Percentiles rank a stretch among this genome's conserved stretches.
Evolutionary conservation across 176 grass and related monocot genomes (phyloP).

Genomic region (Aegilops tauschii): DNA sequence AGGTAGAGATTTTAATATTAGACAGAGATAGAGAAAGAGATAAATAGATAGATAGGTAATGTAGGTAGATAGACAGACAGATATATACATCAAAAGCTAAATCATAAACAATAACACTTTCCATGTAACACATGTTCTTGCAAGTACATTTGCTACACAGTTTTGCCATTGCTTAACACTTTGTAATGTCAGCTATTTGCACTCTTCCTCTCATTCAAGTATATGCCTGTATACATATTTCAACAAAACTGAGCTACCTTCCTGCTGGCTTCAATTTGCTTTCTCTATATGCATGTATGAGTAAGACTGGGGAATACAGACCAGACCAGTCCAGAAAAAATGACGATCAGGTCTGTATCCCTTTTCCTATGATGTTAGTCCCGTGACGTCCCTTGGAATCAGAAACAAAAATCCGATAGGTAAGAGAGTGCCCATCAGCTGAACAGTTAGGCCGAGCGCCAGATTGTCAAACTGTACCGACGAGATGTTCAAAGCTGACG

Average conservation of each 20-base stretch:
- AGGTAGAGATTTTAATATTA: too few relatives aligned
- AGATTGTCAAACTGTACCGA: slow-evolving; percentile 63
- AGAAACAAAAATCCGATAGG: slow-evolving; percentile 64
- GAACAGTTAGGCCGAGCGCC: slow-evolving; percentile 41
- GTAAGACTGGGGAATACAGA: background rate
- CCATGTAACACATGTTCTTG: background rate
- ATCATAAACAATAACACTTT: background rate
- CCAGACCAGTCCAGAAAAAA: slow-evolving; percentile 20
- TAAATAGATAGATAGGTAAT: too few relatives aligned
- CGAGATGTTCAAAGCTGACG: slow-evolving; percentile 54
- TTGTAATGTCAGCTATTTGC: slow-evolving; percentile 19
- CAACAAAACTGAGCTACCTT: slow-evolving; percentile 26
- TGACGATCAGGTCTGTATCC: background rate
- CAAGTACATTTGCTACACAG: slow-evolving; percentile 1
- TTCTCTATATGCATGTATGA: slow-evolving; percentile 16
- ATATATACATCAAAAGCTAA: background rate
- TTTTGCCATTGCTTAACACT: background rate
- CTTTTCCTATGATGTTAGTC: slow-evolving; percentile 42
- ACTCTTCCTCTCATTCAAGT: slow-evolving; percentile 14
- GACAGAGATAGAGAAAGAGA: too few relatives aligned
- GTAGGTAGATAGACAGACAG: too few relatives aligned
- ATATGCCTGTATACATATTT: slow-evolving; percentile 17
- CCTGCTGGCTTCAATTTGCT: slow-evolving; percentile 28
- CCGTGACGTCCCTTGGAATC: slow-evolving; percentile 71
- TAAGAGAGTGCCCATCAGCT: slow-evolving; percentile 55